A percentile compares a stretch with the other conserved stretches of the same genome.
Conservation (phyloP, 805 yeast species). For the Starmerella davenportii region DNA sequence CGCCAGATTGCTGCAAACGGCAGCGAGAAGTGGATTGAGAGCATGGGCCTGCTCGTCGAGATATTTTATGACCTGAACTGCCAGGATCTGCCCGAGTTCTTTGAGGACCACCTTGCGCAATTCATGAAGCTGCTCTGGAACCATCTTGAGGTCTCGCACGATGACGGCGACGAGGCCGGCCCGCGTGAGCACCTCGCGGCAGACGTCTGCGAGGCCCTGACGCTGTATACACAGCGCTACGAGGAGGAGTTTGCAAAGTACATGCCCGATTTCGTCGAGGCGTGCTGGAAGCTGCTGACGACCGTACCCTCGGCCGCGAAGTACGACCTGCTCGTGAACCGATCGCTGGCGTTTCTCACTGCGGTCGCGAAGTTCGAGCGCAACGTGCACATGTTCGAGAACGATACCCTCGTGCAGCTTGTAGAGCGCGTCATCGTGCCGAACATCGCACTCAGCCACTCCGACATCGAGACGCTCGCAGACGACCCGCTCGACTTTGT, state of each 20-base stretch:
- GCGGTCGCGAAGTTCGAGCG: slow-evolving; percentile 57
- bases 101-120: slow-evolving; percentile 66
- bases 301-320: slow-evolving; percentile 51
- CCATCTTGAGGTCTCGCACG: slow-evolving; percentile 45
- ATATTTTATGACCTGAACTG: slow-evolving; percentile 87
- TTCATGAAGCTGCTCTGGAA: slow-evolving; percentile 74
- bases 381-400: slow-evolving; percentile 44
- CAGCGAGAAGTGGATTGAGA: slow-evolving; percentile 27
- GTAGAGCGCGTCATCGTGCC: slow-evolving; percentile 76
- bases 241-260: slow-evolving; percentile 77
- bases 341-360: slow-evolving; percentile 62
- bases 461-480: slow-evolving; percentile 84
- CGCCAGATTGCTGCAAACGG: slow-evolving; percentile 33
- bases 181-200: slow-evolving; percentile 56
- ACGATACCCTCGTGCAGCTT: slow-evolving; percentile 51
- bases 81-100: slow-evolving; percentile 95
- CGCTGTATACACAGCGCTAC: slow-evolving; percentile 73
- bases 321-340: slow-evolving; percentile 69
- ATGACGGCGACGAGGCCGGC: slow-evolving; percentile 51
- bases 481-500: slow-evolving; percentile 93
- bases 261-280: slow-evolving; percentile 59
- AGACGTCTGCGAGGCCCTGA: slow-evolving; percentile 66
- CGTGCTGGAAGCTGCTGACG: slow-evolving; percentile 62
- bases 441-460: slow-evolving; percentile 64
- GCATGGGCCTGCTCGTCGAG: slow-evolving; percentile 48